These are phyloP conservation scores for Colletotrichum lindemuthianum DNA, from an alignment of 2,329 filamentous ascomycete genomes.

Conservation along the genomic window DNA sequence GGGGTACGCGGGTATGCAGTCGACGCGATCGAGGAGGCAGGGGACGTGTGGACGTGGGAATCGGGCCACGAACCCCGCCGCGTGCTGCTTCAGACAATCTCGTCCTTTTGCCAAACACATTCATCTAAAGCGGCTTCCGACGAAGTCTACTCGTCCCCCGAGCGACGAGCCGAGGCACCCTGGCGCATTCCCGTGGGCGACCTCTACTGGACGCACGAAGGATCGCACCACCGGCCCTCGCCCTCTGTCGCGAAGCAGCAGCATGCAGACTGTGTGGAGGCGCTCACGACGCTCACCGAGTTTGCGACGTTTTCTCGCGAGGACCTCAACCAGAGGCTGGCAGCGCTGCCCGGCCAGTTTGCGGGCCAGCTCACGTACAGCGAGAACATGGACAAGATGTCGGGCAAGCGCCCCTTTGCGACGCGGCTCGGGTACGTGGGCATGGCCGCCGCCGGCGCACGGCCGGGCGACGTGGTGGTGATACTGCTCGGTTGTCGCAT, in stretches of 20 bases:
- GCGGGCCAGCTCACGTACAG: constrained; percentile 16
- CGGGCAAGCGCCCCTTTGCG: constrained; percentile 25
- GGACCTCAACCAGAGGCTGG: constrained; percentile 2
- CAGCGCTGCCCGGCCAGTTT: not conserved
- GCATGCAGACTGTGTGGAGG: constrained; percentile 15
- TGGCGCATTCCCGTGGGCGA: constrained; percentile 31
- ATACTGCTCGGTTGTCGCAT: constrained; percentile 30
- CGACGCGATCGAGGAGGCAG: constrained; percentile 27
- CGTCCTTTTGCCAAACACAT: constrained; percentile 11
- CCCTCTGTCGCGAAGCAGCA: not conserved
- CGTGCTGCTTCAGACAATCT: constrained; percentile 7
- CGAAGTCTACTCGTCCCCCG: constrained; percentile 2
- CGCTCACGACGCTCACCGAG: not conserved
- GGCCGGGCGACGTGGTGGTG: constrained; percentile 31
- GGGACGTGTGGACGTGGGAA: constrained; percentile 23
- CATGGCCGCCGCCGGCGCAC: constrained; percentile 19
- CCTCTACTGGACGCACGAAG: constrained; percentile 9
- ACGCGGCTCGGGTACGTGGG: constrained; percentile 32
- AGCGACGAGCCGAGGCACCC: constrained; percentile 17
- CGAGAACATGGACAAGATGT: constrained; percentile 20
- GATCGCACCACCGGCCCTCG: not conserved
- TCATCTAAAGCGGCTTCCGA: not conserved
- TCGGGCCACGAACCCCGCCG: not conserved
- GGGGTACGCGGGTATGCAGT: constrained; percentile 28
- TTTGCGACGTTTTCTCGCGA: not conserved